These are phyloP conservation scores for Clohesyomyces aquaticus DNA, from an alignment of 495 filamentous ascomycete genomes.

Conservation along the genomic window DNA sequence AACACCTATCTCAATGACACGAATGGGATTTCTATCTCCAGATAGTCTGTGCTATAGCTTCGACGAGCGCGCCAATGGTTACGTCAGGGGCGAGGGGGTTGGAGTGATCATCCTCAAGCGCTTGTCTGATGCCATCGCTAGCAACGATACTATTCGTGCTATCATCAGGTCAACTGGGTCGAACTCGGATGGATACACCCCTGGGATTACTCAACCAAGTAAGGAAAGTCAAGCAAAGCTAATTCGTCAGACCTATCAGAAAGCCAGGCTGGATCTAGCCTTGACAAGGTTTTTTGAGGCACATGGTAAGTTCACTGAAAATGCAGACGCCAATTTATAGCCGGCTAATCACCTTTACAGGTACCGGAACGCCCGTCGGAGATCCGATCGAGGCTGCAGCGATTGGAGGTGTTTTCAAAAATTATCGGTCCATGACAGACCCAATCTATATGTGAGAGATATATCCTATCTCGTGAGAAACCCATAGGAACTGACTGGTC, in stretches of 20 bases:
- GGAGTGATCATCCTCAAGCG: slow-evolving; percentile 47
- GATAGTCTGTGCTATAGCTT: slow-evolving; percentile 11
- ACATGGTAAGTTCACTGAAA: too few species aligned
- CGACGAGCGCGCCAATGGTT: slow-evolving; percentile 11
- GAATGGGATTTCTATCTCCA: slow-evolving; percentile 36
- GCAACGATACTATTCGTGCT: slow-evolving; percentile 50
- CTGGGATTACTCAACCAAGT: slow-evolving; percentile 38
- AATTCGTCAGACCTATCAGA: slow-evolving; percentile 18
- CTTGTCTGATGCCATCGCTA: slow-evolving; percentile 38
- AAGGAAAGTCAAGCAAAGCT: slow-evolving; percentile 14
- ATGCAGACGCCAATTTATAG: too few species aligned
- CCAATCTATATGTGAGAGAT: slow-evolving; percentile 23
- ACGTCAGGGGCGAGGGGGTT: slow-evolving; percentile 40
- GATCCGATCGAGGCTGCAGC: slow-evolving; percentile 66
- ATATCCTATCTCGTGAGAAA: background rate
- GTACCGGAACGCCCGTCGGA: slow-evolving; percentile 44
- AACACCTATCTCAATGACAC: background rate
- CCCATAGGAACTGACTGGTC: background rate
- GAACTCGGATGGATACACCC: slow-evolving; percentile 54
- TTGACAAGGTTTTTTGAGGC: slow-evolving; percentile 27
- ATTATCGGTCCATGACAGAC: slow-evolving; percentile 41
- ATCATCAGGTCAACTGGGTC: slow-evolving; percentile 50
- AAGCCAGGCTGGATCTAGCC: slow-evolving; percentile 40
- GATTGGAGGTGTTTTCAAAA: slow-evolving; percentile 53
- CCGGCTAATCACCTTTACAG: too few species aligned